Base-by-base conservation (phyloP, 139 green algal genomes). In the Chlorella sp. region DNA sequence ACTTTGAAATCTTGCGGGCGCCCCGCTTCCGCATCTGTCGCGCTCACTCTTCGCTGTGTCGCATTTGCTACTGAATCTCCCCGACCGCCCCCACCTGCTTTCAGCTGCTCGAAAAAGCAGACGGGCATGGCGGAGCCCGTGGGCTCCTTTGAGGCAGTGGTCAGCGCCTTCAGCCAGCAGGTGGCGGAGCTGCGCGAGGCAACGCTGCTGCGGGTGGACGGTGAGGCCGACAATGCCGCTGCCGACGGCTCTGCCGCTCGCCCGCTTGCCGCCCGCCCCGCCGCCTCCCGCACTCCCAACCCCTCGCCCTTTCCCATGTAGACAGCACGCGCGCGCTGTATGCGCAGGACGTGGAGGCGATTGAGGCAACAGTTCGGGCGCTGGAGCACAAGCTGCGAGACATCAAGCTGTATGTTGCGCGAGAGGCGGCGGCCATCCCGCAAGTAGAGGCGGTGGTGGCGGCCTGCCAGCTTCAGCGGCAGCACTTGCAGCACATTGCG, bases 361-460 rank as follows among this genome's bases (percentile, higher is more conserved):
- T 92, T 15, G 90, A 92, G 68, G 77, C 64, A 64, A 91, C 79
- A 7, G 86, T 92, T 42, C 79, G 79, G 53, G 90, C 86, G 30
- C 66, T 92, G 66, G 90, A 92, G 80, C 48, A 84, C 85, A 88
- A 89, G 86, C 66, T 91, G 78, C 78, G 68, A 0, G 86, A 84
- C 66, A 88, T 92, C n/a, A 57, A 48, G 14, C 36, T 42, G 18
- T 89, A 69, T 42, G n/a, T 92, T 28, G 76, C 71, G 21, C 81
- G 69, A 2, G 90, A 92, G 77, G 42, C 48, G 16, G 90, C 76
- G 34, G 80, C 90, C 22, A 91, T 92, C 53, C 90, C 90, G 2
- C 81, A 91, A 86, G 92, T 92, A 15, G 82, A 93, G 40, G 93
- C 92, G 1, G 60, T 96, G 16, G 82, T 97, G 28, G 88, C 91